Evolutionary conservation across 306 rosid genomes (phyloP).

Genomic region (Cicer yamashitae): DNA sequence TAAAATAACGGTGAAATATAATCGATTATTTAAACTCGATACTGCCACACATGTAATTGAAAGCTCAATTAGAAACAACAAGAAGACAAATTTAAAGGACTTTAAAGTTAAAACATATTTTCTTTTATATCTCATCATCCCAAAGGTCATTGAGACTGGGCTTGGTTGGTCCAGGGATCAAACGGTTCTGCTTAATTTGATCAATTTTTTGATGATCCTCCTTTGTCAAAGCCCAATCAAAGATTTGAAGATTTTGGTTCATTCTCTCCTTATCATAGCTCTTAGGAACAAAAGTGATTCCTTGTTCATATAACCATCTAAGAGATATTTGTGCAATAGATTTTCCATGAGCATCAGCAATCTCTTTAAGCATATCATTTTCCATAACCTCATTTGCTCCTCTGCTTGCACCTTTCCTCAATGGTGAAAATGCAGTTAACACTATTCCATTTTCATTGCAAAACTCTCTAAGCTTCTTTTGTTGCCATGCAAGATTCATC

Average conservation of each 20-base stretch:
- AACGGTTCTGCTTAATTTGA: conserved; percentile 50
- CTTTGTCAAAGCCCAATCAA: conserved; percentile 56
- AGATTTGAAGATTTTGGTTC: conserved; percentile 56
- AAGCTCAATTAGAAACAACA: background rate
- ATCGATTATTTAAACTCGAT: background rate
- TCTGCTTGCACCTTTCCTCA: conserved; percentile 61
- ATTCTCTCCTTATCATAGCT: conserved; percentile 64
- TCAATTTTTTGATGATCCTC: conserved; percentile 50
- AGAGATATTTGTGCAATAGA: conserved; percentile 59
- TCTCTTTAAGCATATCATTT: conserved; percentile 52
- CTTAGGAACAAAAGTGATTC: conserved; percentile 57
- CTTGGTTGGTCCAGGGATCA: conserved; percentile 61
- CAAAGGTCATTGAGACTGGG: conserved; percentile 54
- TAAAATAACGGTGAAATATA: background rate
- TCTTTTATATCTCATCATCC: conserved; percentile 48
- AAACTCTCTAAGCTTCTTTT: conserved; percentile 57
- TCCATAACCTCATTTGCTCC: conserved; percentile 64
- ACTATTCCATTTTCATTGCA: conserved; percentile 58
- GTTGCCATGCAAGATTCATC: conserved; percentile 74
- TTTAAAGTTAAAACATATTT: background rate
- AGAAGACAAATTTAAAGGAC: background rate
- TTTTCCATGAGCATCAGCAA: conserved; percentile 55
- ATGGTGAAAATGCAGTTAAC: conserved; percentile 63
- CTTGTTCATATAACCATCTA: conserved; percentile 65
- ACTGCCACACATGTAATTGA: background rate